Conservation (phyloP, 2,329 filamentous ascomycete genomes). For the Penicillium capsulatum region DNA sequence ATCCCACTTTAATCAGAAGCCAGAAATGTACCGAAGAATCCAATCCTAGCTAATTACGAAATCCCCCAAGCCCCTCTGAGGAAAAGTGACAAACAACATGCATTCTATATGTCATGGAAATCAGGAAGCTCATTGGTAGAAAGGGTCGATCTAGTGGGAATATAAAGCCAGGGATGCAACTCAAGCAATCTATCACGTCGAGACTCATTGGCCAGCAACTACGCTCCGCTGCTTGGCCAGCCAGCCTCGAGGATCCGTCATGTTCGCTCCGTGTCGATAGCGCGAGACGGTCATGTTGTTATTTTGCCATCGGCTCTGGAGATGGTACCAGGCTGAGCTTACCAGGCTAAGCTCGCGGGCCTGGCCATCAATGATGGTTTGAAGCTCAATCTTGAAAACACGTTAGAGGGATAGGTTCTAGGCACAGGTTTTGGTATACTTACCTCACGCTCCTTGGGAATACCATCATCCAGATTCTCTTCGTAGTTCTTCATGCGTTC, state of each 20-base stretch:
- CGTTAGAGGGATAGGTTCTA: neutral
- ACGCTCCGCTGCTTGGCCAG: constrained; percentile 43
- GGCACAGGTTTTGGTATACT: constrained; percentile 6
- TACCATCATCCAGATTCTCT: constrained; percentile 34
- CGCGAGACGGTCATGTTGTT: constrained; percentile 41
- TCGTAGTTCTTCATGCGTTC: constrained; percentile 41
- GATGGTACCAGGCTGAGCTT: constrained; percentile 47
- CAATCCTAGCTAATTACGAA: no score
- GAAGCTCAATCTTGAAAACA: constrained; percentile 36
- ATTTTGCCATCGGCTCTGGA: constrained; percentile 44
- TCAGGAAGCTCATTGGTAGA: constrained; percentile 4
- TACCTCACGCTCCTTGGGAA: constrained; percentile 41
- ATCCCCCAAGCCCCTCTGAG: no score
- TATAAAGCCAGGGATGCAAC: constrained; percentile 2
- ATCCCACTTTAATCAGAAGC: no score
- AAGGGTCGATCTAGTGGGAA: constrained; percentile 7
- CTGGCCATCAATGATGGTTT: constrained; percentile 39
- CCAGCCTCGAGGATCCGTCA: constrained; percentile 43
- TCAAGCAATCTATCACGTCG: neutral
- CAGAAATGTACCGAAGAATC: no score
- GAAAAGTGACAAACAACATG: constrained; percentile 5
- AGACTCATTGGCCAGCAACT: constrained; percentile 34
- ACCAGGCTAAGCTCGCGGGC: constrained; percentile 44
- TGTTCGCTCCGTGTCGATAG: constrained; percentile 36
- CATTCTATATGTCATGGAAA: constrained; percentile 10